A percentile compares a stretch with the other conserved stretches of the same genome.
Conservation (phyloP, 345 rosid species). For the Heritiera littoralis region DNA sequence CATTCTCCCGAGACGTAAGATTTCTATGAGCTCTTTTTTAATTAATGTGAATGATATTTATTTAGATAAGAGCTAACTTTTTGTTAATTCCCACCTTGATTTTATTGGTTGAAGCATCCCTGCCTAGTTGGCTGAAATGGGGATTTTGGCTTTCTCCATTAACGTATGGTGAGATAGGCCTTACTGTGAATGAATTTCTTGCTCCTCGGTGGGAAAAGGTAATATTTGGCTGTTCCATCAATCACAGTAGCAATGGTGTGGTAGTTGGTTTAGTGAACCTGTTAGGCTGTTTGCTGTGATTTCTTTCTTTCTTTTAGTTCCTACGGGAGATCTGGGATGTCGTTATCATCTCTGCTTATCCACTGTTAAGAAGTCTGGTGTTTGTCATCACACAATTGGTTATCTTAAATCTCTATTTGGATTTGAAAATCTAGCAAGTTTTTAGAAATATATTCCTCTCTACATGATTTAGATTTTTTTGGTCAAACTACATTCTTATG, state of each 20-base stretch:
- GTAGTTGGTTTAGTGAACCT: neutral
- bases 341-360: neutral
- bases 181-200: conserved; percentile 66
- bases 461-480: neutral
- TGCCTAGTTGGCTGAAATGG: conserved; percentile 79
- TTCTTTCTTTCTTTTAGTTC: neutral
- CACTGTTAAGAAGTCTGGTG: neutral
- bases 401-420: neutral
- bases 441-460: neutral
- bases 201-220: conserved; percentile 85
- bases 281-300: neutral
- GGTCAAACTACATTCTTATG: neutral
- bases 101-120: conserved; percentile 46
- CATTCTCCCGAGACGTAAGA: conserved; percentile 58
- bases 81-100: neutral
- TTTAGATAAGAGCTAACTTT: neutral
- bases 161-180: conserved; percentile 73
- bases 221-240: neutral
- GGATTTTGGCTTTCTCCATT: conserved; percentile 76
- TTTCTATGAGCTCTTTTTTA: neutral
- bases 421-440: neutral
- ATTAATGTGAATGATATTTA: neutral
- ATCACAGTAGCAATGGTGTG: neutral
- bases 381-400: neutral
- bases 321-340: neutral